Evolutionary conservation across 352 stramenopile genomes (phyloP), one percentile per base, ranked within the genome.

Genomic region (Globisporangium nodosum): DNA sequence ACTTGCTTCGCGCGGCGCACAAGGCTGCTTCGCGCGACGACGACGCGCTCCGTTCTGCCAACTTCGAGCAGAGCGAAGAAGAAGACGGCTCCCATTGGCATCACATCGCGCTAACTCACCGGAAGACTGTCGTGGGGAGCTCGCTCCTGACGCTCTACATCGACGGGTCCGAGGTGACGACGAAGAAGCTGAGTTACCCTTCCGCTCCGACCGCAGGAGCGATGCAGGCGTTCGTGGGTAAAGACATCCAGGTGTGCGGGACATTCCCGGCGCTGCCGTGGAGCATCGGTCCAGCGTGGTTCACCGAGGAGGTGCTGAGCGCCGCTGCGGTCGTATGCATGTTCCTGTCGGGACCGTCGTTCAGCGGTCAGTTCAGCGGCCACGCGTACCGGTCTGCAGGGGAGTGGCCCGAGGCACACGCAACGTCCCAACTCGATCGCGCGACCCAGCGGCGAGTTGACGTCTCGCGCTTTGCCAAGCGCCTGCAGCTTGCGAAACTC

Each of bases 131-230:
- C 1, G 68, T 93, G 5, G 84, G 84, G 1, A 93, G 73, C 27
- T 93, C 84, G 1, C 58, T 81, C 18, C 56, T 89, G n/a, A 87
- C 79, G 3, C 63, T 92, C 0, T 93, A 81, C 43, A 81, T 93
- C 51, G 84, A 93, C 54, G 84, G 84, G 9, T 66, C 64, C 1
- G 84, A 93, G 66, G 62, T 92, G 13, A 70, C 70, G 27, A 85
- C 81, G 3, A 92, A 90, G 54, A 93, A 92, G 40, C 59, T 93
- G 3, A 75, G 65, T 13, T 93, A 80, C 39, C 84, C 84, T 5
- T 85, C 79, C 3, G 58, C 80, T 18, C 65, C 79, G 8, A 61
- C 71, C 6, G 45, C 59, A 1, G 76, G 76, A 3, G 65, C 60
- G 0, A 73, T 88, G 54, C 84, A 89, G 61, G 76, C 74, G 2